A percentile compares a stretch with the other conserved stretches of the same genome.
Evolutionary conservation across 108 stramenopile species (phyloP).

Genomic region (Cyclotella choctawhatcheeana): DNA sequence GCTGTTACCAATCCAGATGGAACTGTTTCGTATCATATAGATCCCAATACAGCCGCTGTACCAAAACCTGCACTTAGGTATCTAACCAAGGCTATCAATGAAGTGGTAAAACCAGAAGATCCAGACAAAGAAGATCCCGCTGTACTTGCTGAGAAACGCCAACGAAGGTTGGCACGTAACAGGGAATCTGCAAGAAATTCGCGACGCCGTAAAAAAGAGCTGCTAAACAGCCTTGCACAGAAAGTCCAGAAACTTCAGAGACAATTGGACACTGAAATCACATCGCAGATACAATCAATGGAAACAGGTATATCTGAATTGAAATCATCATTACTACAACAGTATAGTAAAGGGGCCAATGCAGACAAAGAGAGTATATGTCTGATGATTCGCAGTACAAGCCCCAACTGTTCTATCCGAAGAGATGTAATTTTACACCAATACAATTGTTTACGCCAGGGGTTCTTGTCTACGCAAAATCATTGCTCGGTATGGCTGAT

Average conservation of each 20-base stretch:
- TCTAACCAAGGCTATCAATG: slow-evolving; percentile 50
- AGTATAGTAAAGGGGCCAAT: slow-evolving; percentile 20
- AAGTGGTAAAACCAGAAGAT: slow-evolving; percentile 44
- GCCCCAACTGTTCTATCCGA: slow-evolving; percentile 54
- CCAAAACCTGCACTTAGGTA: slow-evolving; percentile 37
- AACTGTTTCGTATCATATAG: slow-evolving; percentile 40
- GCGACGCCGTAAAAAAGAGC: slow-evolving; percentile 83
- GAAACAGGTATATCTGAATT: slow-evolving; percentile 38
- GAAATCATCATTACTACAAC: slow-evolving; percentile 30
- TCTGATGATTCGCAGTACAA: slow-evolving; percentile 15
- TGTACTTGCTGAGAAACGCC: slow-evolving; percentile 75
- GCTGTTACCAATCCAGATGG: slow-evolving; percentile 36
- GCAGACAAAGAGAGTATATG: slow-evolving; percentile 18
- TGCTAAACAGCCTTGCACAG: slow-evolving; percentile 57
- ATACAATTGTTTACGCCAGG: slow-evolving; percentile 60
- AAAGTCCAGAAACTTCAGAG: slow-evolving; percentile 71
- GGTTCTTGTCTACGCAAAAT: slow-evolving; percentile 72
- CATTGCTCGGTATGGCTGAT: slow-evolving; percentile 77
- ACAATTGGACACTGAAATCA: slow-evolving; percentile 71
- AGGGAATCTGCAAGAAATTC: slow-evolving; percentile 85
- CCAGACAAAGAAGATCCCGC: slow-evolving; percentile 43
- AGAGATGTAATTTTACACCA: slow-evolving; percentile 75
- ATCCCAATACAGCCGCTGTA: slow-evolving; percentile 32
- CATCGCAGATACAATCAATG: slow-evolving; percentile 60
- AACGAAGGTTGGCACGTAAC: slow-evolving; percentile 81